A percentile compares a stretch with the other conserved stretches of the same genome.
Conservation (phyloP, 1,284 basidiomycete genomes). For the Dichomitus squalens region DNA sequence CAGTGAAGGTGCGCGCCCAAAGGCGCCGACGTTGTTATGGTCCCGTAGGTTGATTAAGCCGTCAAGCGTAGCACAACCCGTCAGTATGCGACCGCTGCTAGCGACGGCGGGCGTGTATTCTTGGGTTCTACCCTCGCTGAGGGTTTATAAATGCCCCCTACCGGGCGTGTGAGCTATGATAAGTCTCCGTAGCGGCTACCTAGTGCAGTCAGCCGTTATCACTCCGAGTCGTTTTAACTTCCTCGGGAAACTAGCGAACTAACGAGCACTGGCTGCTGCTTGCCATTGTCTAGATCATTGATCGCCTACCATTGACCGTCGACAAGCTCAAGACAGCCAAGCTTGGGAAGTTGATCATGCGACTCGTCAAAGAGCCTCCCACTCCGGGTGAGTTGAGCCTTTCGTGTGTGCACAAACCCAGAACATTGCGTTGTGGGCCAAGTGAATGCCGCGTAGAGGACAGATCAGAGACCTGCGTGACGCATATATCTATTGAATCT, state of each 20-base stretch:
- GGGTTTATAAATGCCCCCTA: too few relatives aligned
- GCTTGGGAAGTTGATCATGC: constrained; percentile 75
- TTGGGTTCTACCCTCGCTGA: too few relatives aligned
- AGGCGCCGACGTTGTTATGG: background rate
- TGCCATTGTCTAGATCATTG: constrained; percentile 60
- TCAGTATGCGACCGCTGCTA: too few relatives aligned
- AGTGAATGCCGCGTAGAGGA: background rate
- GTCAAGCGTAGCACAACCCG: too few relatives aligned
- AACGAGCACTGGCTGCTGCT: background rate
- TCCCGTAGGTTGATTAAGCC: too few relatives aligned
- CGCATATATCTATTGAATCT: constrained; percentile 8
- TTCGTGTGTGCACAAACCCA: background rate
- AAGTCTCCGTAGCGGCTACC: too few relatives aligned
- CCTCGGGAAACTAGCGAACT: background rate
- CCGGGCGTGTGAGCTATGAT: too few relatives aligned
- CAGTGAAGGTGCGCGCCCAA: too few relatives aligned
- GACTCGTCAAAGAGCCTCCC: constrained; percentile 68
- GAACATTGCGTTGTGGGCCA: constrained; percentile 1
- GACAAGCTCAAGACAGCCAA: constrained; percentile 69
- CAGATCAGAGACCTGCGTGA: constrained; percentile 7
- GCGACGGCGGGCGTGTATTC: too few relatives aligned
- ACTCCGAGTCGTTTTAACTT: background rate
- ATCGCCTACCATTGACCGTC: constrained; percentile 74
- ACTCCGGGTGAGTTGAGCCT: constrained; percentile 61
- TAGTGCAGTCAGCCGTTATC: too few relatives aligned